These are phyloP conservation scores for Amylocarpus encephaloides DNA, from an alignment of 2,329 filamentous ascomycete species.

Conservation along the genomic window DNA sequence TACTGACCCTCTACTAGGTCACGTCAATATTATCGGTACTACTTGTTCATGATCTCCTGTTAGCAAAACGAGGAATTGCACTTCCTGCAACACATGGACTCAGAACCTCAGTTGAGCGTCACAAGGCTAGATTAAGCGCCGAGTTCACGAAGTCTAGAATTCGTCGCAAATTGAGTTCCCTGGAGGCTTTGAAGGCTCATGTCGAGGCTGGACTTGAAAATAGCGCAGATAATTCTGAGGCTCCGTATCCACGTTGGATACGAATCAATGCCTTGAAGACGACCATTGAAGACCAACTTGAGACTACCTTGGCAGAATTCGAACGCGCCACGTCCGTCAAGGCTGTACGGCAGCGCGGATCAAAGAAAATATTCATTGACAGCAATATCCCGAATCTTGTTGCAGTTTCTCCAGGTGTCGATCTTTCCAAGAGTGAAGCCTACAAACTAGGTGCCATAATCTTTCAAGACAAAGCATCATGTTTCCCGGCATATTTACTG, in stretches of 20 bases:
- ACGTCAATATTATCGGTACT: conserved; percentile 74
- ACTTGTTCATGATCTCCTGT: conserved; percentile 77
- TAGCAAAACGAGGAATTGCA: conserved; percentile 76
- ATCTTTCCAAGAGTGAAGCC: conserved; percentile 65
- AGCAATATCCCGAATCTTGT: conserved; percentile 76
- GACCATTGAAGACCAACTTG: conserved; percentile 64
- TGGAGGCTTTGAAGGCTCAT: conserved; percentile 58
- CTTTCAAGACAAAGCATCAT: conserved; percentile 93
- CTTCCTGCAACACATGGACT: conserved; percentile 75
- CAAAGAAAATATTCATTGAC: conserved; percentile 64
- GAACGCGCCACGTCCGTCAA: conserved; percentile 47
- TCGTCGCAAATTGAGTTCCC: conserved; percentile 58
- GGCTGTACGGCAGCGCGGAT: conserved; percentile 44
- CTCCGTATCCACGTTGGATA: conserved; percentile 79
- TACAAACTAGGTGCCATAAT: conserved; percentile 77
- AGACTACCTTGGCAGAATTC: conserved; percentile 65
- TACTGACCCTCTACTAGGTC: conserved; percentile 47
- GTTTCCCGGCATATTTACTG: conserved; percentile 87
- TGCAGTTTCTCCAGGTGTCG: conserved; percentile 64
- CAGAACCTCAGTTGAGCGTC: conserved; percentile 65
- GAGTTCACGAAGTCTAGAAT: conserved; percentile 79
- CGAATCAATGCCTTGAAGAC: conserved; percentile 76
- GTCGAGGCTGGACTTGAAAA: conserved; percentile 48
- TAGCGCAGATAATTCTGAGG: conserved; percentile 25
- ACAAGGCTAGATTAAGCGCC: conserved; percentile 73